Evolutionary conservation across 306 rosid genomes (phyloP).

Genomic region (Glycine latifolia): DNA sequence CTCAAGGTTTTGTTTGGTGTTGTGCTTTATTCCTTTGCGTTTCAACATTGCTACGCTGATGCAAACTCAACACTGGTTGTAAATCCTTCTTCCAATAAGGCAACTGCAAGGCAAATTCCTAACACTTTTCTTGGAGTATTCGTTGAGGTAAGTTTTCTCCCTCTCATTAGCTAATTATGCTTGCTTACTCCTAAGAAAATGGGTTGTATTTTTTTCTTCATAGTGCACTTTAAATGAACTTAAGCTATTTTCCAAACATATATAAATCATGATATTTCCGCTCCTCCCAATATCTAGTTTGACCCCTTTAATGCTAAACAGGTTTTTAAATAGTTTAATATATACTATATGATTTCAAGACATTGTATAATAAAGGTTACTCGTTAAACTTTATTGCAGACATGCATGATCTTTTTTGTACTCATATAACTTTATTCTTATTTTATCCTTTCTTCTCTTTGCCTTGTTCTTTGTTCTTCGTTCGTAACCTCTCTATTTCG

Average conservation of each 20-base stretch:
- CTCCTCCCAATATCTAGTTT: not conserved
- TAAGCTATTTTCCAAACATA: not conserved
- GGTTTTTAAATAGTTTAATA: not conserved
- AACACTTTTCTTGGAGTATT: conserved; percentile 6
- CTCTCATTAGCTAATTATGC: not conserved
- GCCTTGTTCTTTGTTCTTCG: too few species aligned
- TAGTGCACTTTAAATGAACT: not conserved
- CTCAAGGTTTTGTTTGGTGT: not conserved
- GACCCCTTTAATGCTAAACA: conserved; percentile 5
- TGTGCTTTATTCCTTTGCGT: not conserved
- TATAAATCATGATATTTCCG: not conserved
- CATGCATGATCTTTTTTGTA: not conserved
- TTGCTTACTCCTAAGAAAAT: not conserved
- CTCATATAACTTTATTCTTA: not conserved
- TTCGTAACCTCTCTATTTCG: too few species aligned
- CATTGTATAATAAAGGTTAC: not conserved
- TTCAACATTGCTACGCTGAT: not conserved
- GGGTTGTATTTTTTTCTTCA: not conserved
- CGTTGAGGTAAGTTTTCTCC: conserved; percentile 1
- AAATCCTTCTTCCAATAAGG: not conserved
- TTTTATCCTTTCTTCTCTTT: too few species aligned
- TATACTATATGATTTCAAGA: not conserved
- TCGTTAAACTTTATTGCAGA: not conserved
- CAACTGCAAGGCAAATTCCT: not conserved
- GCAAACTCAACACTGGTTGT: not conserved